These are phyloP conservation scores for Helicostylum pulchrum DNA, from an alignment of 192 early-diverging fungal species.

Conservation along the genomic window DNA sequence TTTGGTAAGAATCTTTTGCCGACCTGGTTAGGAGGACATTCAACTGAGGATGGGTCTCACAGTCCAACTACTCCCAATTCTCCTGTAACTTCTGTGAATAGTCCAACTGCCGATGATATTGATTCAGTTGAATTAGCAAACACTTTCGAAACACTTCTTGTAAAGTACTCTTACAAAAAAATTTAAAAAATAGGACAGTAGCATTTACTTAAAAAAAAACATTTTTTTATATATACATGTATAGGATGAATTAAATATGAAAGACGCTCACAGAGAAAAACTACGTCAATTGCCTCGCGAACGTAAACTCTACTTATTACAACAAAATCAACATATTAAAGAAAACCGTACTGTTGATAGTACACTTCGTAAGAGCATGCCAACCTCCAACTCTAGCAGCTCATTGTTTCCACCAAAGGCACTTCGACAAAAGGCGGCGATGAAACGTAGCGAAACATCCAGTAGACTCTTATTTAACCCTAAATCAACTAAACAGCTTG, in stretches of 20 bases:
- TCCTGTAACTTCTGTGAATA: neutral
- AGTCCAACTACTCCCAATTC: neutral
- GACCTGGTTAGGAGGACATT: constrained; percentile 23
- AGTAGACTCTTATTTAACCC: neutral
- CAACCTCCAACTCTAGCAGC: constrained; percentile 13
- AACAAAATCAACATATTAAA: constrained; percentile 37
- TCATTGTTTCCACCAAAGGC: constrained; percentile 14
- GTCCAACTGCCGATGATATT: neutral
- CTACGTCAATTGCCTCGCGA: constrained; percentile 39
- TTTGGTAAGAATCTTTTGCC: constrained; percentile 31
- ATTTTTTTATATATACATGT: neutral
- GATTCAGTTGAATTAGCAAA: constrained; percentile 9
- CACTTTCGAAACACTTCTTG: constrained; percentile 20
- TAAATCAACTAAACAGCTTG: neutral
- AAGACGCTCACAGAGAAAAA: constrained; percentile 34
- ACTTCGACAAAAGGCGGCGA: constrained; percentile 18
- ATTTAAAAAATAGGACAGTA: neutral
- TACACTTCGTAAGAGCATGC: neutral
- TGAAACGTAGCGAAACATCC: constrained; percentile 22
- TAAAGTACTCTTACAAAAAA: neutral
- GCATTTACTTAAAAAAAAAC: neutral
- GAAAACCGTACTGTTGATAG: constrained; percentile 4
- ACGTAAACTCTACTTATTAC: constrained; percentile 35
- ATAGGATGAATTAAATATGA: constrained; percentile 48
- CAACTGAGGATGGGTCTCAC: neutral